phyloP scores from a whole-genome alignment of 2,329 filamentous ascomycete genomes.

The Amylocarpus encephaloides region DNA sequence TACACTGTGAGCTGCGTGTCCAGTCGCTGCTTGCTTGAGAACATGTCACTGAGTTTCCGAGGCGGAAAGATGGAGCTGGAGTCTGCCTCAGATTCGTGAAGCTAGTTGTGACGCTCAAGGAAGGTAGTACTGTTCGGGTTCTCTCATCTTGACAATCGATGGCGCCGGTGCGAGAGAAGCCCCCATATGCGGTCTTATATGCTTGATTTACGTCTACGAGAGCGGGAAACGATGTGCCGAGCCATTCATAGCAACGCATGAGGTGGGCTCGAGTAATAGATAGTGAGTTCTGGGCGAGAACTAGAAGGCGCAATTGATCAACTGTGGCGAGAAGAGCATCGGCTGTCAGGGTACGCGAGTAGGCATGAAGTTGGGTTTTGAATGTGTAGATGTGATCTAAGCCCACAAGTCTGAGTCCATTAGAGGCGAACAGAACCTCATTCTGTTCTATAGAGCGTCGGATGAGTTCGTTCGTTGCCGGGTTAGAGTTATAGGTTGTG shows the following conservation, averaged over 20 bases:
- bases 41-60: not conserved
- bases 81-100: not conserved
- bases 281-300: conserved; percentile 46
- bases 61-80: not conserved
- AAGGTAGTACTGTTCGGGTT: conserved; percentile 16
- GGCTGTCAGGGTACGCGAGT: conserved; percentile 39
- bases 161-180: conserved; percentile 38
- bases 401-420: conserved; percentile 52
- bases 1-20: not conserved
- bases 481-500: conserved; percentile 37
- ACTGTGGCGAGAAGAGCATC: conserved; percentile 51
- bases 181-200: conserved; percentile 52
- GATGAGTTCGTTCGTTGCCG: conserved; percentile 46
- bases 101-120: conserved; percentile 6
- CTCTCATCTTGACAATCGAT: conserved; percentile 34
- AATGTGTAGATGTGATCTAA: conserved; percentile 60
- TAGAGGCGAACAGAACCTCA: conserved; percentile 53
- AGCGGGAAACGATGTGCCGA: conserved; percentile 45
- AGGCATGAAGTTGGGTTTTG: conserved; percentile 53
- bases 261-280: conserved; percentile 47
- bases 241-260: conserved; percentile 49
- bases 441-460: conserved; percentile 53
- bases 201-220: conserved; percentile 49
- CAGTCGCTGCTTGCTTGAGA: not conserved
- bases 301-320: conserved; percentile 54